Conservation (phyloP, 2,329 filamentous ascomycete species). For the Fusarium algeriense region DNA sequence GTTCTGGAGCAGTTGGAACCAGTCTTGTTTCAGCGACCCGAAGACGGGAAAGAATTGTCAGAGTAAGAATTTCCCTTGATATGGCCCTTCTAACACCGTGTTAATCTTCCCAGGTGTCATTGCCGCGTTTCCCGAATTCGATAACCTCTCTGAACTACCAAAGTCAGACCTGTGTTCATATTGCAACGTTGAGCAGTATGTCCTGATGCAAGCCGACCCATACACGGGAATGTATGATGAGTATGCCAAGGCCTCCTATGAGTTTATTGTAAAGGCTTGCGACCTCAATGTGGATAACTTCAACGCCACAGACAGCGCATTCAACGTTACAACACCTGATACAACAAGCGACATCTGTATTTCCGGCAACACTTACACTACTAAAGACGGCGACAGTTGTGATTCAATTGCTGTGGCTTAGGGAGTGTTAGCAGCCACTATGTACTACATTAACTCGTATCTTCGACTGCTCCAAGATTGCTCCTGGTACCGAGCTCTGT, state of each 20-base stretch:
- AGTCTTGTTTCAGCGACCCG: neutral
- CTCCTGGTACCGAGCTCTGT: neutral
- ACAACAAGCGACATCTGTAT: rapidly evolving
- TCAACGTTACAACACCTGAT: neutral
- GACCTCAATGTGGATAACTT: neutral
- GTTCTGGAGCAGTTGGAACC: neutral
- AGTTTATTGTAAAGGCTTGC: neutral
- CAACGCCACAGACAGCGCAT: neutral
- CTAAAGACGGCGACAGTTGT: neutral
- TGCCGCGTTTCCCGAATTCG: neutral
- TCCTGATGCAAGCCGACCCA: neutral
- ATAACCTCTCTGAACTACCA: neutral
- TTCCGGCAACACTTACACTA: neutral
- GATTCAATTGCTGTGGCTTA: neutral
- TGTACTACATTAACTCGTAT: neutral
- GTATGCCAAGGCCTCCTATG: neutral
- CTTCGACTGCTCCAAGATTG: neutral
- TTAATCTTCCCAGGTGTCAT: neutral
- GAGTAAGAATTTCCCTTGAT: too few relatives aligned
- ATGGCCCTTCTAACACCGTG: too few relatives aligned
- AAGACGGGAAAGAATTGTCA: too few relatives aligned
- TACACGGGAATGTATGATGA: neutral
- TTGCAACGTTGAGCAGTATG: neutral
- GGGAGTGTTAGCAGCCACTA: neutral
- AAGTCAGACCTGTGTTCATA: neutral